These are phyloP conservation scores for Cupressus sempervirens DNA, from an alignment of 75 land plant genomes.

Conservation along the genomic window DNA sequence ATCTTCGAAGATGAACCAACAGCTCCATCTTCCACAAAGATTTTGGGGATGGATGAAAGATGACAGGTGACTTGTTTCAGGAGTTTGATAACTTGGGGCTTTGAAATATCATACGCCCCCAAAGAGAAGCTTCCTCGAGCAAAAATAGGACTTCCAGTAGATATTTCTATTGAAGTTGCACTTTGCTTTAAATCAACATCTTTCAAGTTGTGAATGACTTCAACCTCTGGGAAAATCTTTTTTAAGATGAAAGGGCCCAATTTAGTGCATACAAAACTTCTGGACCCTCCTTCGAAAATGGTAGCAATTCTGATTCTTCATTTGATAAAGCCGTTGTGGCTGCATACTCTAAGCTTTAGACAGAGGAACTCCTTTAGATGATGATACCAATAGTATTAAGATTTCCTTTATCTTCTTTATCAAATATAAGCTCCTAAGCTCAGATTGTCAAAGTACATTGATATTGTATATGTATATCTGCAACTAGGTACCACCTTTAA, in stretches of 20 bases:
- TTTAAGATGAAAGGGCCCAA: slow-evolving; percentile 62
- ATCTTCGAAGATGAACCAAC: slow-evolving; percentile 47
- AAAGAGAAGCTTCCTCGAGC: slow-evolving; percentile 45
- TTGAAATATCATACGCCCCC: slow-evolving; percentile 45
- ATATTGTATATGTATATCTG: no score
- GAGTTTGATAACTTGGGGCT: slow-evolving; percentile 53
- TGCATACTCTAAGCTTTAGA: slow-evolving; percentile 21
- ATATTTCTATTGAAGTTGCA: slow-evolving; percentile 32
- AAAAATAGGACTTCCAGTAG: slow-evolving; percentile 38
- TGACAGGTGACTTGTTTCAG: slow-evolving; percentile 51
- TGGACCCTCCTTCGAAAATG: slow-evolving; percentile 44
- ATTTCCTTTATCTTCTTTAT: no score
- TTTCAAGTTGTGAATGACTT: slow-evolving; percentile 54
- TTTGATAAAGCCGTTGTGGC: slow-evolving; percentile 15
- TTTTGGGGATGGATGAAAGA: slow-evolving; percentile 39
- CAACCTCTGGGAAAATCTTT: slow-evolving; percentile 55
- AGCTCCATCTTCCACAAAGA: slow-evolving; percentile 76
- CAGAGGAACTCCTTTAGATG: background rate
- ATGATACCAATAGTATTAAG: background rate
- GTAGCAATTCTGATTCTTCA: slow-evolving; percentile 19
- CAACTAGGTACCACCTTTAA: no score
- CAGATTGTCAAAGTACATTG: no score
- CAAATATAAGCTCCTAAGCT: no score
- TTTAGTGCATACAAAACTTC: slow-evolving; percentile 57
- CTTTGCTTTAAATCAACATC: slow-evolving; percentile 49